Base-by-base conservation (phyloP, 176 grass and related monocot species). In the Raddia distichophylla region DNA sequence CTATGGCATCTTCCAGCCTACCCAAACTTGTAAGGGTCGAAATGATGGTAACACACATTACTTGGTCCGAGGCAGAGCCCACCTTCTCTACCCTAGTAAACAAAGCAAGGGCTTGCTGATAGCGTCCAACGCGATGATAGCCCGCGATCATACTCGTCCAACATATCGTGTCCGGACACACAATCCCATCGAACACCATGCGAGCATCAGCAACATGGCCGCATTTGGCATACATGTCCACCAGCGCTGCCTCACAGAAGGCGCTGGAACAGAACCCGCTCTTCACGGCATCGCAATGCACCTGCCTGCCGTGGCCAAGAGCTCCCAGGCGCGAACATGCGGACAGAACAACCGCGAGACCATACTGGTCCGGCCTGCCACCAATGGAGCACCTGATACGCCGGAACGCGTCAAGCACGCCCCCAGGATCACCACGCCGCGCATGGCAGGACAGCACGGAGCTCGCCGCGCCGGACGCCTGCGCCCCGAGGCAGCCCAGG, bases 81-180 rank as follows among this genome's bases (percentile, higher is more conserved):
- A 68, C 71, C 73, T 82, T 77, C 60, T 61, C 50, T 89, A 94
- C 91, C 14, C 18, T 75, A 11, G 58, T 79, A 71, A 91, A 91
- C 73, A 94, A 71, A 32, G 60, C 58, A 47, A 94, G 45, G 0
- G 89, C 92, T 72, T 89, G 73, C 42, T 49, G 18, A 42, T 71
- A 82, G 20, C 68, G 45, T 16, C 64, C 89, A 49, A 66, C 43
- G 8, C 77, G 86, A 61, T 64, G 81, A 60, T 87, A 94, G 8
- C 89, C 86, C 0, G 86, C 74, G 19, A 94, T 91, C 73, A 94
- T 89, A 63, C 71, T 89, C 32, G 89, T 82, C 92, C 92, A 94
- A 11, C 83, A 94, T 68, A 94, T 77, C 0, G 73, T 82, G 67
- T 94, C 86, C 0, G 84, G 89, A 66, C 61, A 70, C 11, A 55